These are phyloP conservation scores for Jaapia argillacea DNA, from an alignment of 768 basidiomycete genomes.

Conservation along the genomic window DNA sequence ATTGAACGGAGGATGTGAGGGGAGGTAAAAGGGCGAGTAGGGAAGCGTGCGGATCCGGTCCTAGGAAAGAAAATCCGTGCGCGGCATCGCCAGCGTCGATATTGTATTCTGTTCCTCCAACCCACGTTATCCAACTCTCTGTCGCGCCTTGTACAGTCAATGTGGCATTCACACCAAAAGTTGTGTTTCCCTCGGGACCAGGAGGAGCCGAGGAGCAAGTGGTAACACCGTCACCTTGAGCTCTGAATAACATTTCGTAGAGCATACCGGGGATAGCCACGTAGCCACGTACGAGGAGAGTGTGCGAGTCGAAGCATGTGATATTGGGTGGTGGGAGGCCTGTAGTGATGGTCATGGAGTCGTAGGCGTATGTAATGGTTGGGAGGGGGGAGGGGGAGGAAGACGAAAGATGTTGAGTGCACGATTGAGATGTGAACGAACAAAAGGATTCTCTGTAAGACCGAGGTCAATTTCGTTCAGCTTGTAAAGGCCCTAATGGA, in stretches of 20 bases:
- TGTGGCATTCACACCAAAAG: conserved; percentile 31
- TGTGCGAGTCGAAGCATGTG: conserved; percentile 46
- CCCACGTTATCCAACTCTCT: conserved; percentile 62
- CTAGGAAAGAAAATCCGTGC: conserved; percentile 51
- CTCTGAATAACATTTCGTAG: conserved; percentile 54
- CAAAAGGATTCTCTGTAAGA: conserved; percentile 46
- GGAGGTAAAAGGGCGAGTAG: conserved; percentile 30
- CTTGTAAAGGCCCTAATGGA: neutral
- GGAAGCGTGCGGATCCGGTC: conserved; percentile 44
- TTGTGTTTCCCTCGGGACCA: neutral
- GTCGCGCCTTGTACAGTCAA: conserved; percentile 34
- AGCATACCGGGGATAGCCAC: conserved; percentile 50
- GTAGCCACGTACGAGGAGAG: conserved; percentile 43
- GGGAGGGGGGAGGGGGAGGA: conserved; percentile 19
- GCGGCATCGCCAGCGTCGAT: conserved; percentile 49
- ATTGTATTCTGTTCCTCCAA: conserved; percentile 64
- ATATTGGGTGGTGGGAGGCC: conserved; percentile 48
- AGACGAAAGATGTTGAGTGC: conserved; percentile 39
- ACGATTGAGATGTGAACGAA: conserved; percentile 53
- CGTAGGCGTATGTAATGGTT: conserved; percentile 32
- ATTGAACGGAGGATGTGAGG: conserved; percentile 9
- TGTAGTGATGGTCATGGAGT: conserved; percentile 32
- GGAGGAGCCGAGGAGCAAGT: conserved; percentile 20
- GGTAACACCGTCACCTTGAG: conserved; percentile 17
- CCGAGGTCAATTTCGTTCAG: too few relatives aligned